Evolutionary conservation across 2,329 filamentous ascomycete genomes (phyloP), one percentile per base, ranked within the genome.

Genomic region (Aspergillus sp.): DNA sequence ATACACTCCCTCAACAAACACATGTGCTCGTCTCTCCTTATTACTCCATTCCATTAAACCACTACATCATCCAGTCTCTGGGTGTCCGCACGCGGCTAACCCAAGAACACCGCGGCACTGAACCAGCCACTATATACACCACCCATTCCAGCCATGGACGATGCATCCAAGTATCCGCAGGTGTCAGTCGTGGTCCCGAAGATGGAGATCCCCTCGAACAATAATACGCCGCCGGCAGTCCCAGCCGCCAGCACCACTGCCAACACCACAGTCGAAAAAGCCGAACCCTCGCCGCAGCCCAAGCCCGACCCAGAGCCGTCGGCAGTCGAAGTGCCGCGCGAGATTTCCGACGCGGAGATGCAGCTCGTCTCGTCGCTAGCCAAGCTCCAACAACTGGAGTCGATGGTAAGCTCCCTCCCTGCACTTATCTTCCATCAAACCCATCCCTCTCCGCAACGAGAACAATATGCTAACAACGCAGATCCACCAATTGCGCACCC

Each of bases 401-500:
- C 62, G 10, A 67, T 60, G 57, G 67, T 70, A 36, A 48, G 13
- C 21, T 13, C 20, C 11, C 40, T 25, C 23, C 19, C 20, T 29
- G 25, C 17, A 19, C 14, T 10, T 1, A 25, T 44, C 21, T 32
- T 21, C 50, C 17, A 41, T 17, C 45, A 19, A 16, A 17, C 42
- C 3, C 17, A n/a, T n/a, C 14, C 17, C 34, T 41, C 42, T 13
- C 52, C 62, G 46, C 63, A 50, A 20, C 7, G 47, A 44, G n/a
- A 20, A 2, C 17, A 5, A 1, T 7, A 40, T 25, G 31, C 16
- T 45, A 45, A 32, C 43, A 10, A 7, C 5, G 13, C 49, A 77
- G 74, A 73, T 77, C 47, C 72, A 75, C 48, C 65, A 71, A 55
- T 63, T 78, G 14, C 75, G 75, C 44, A 67, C 65, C 20, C 62